Base-by-base conservation (phyloP, 495 filamentous ascomycete genomes). In the Pseudevernia furfuracea region DNA sequence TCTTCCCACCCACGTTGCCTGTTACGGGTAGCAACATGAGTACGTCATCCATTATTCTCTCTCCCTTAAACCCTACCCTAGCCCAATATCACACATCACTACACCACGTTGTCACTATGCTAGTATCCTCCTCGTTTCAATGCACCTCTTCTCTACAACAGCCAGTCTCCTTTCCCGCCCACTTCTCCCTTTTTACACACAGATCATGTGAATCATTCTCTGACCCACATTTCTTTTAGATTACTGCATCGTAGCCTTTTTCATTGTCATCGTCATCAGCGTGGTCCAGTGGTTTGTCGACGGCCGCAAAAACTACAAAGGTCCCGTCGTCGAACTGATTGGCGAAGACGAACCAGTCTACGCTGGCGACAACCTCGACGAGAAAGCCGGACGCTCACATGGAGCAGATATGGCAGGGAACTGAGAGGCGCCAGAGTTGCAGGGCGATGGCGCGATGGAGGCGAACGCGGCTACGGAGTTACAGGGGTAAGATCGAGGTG, bases 1-100 rank as follows among this genome's bases (percentile, higher is more conserved):
- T 91, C 21, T 89, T 92, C 74, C 89, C 89, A 6, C 88, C 89
- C 0, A 78, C 76, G 5, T 66, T 89, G 4, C 87, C 87, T 3
- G 84, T 85, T 1, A 87, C 84, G 0, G 84, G 80, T 11, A 83
- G 78, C 64, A 90, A 84, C 74, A 90, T 92, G 88, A 91, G 81
- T 84, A 78, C 70, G 80, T 71, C 8, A 53, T 17, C 28, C 15
- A 8, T 30, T 19, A 8, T 53, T 28, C 46, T 17, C 46, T 28
- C 44, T 23, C n/a, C 46, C 23, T 15, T 28, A 4, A 1, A 14
- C 8, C 46, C n/a, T 25, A 48, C 7, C n/a, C 44, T 25, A 48
- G 1, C n/a, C 44, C 17, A 43, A 1, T 14, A 43, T 15, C 17
- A 21, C 41, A 14, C 41, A 46, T 46, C 43, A 48, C 10, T 25